Evolutionary conservation across 441 rosid genomes (phyloP).

Genomic region (Kokia cookei): DNA sequence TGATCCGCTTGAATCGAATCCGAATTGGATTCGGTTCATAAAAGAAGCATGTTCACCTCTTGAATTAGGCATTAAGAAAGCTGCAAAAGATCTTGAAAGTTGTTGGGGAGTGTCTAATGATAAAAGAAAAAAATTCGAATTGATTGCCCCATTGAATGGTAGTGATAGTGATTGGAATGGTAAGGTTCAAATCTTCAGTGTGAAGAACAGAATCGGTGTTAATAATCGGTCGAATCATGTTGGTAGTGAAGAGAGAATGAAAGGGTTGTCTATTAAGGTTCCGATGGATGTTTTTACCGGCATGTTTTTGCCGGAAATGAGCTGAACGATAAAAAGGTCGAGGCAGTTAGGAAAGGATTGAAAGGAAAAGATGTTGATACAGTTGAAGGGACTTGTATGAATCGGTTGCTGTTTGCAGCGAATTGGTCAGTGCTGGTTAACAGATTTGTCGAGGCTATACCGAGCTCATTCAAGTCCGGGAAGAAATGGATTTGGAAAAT

Average conservation of each 20-base stretch:
- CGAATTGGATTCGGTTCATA: conserved; percentile 70
- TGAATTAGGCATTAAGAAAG: conserved; percentile 66
- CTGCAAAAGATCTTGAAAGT: conserved; percentile 67
- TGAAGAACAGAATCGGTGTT: conserved; percentile 29
- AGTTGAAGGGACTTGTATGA: conserved; percentile 56
- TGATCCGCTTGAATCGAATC: conserved; percentile 64
- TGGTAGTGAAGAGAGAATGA: conserved; percentile 53
- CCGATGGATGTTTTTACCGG: conserved; percentile 56
- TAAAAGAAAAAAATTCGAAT: conserved; percentile 27
- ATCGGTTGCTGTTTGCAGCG: conserved; percentile 75
- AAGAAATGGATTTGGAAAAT: conserved; percentile 46
- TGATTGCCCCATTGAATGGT: conserved; percentile 21
- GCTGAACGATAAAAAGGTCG: conserved; percentile 23
- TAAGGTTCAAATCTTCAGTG: conserved; percentile 28
- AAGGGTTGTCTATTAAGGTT: conserved; percentile 52
- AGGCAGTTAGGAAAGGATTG: conserved; percentile 31
- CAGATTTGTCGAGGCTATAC: conserved; percentile 66
- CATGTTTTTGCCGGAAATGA: conserved; percentile 41
- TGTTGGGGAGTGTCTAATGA: conserved; percentile 45
- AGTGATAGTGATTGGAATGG: conserved; percentile 23
- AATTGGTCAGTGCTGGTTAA: conserved; percentile 74
- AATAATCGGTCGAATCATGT: conserved; percentile 14
- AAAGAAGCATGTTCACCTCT: conserved; percentile 64
- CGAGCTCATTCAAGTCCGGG: conserved; percentile 49
- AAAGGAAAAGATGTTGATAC: conserved; percentile 33